A percentile compares a stretch with the other conserved stretches of the same genome.
Conservation (phyloP, 257 asterid species). For the Primulina eburnea region DNA sequence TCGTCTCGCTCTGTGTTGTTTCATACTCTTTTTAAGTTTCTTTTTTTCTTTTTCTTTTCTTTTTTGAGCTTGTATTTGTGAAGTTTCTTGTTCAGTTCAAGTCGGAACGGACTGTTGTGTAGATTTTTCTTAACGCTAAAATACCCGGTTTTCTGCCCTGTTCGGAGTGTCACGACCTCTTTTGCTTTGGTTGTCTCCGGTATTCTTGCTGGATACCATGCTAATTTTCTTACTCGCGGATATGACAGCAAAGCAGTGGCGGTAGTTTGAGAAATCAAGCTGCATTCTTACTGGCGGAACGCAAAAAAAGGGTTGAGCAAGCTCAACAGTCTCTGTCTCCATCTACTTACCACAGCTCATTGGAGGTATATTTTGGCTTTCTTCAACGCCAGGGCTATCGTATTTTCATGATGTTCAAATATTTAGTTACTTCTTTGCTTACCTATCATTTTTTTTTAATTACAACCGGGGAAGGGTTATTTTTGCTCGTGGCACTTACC, state of each 20-base stretch:
- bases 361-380: constrained; percentile 53
- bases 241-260: constrained; percentile 38
- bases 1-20: no score
- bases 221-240: constrained; percentile 25
- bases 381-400: background rate
- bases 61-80: background rate
- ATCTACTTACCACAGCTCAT: constrained; percentile 59
- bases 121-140: background rate
- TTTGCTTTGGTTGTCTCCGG: background rate
- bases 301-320: constrained; percentile 33
- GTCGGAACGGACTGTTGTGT: background rate
- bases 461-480: no score
- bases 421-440: background rate
- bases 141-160: background rate
- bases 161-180: no score
- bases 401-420: background rate
- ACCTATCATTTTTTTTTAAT: background rate
- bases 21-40: no score
- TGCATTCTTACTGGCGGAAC: constrained; percentile 36
- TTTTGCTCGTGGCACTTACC: no score
- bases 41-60: background rate
- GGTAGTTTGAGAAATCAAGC: constrained; percentile 33
- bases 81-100: background rate
- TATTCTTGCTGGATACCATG: constrained; percentile 8
- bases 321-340: constrained; percentile 49